Conservation (phyloP, 306 rosid species). For the Neltuma alba region DNA sequence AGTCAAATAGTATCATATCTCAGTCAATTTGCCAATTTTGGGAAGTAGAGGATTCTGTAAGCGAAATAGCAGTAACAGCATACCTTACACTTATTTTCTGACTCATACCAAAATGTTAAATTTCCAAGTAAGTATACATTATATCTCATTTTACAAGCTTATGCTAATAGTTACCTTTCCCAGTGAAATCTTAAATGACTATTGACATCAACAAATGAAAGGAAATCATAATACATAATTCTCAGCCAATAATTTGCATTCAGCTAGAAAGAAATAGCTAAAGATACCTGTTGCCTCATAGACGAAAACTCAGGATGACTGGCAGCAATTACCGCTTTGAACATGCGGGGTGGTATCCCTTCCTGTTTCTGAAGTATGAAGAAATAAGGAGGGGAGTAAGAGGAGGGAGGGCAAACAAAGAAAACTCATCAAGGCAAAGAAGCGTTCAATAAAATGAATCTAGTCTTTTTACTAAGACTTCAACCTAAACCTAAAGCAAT, state of each 20-base stretch:
- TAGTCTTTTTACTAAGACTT: constrained; percentile 2
- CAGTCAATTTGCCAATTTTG: not conserved
- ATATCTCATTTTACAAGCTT: not conserved
- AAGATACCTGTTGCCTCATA: constrained; percentile 87
- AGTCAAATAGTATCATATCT: not conserved
- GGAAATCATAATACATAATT: constrained; percentile 5
- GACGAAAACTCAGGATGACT: constrained; percentile 98
- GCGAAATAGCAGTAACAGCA: not conserved
- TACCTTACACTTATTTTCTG: not conserved
- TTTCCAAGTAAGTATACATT: not conserved
- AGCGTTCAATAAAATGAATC: constrained; percentile 16
- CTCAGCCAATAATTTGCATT: constrained; percentile 6
- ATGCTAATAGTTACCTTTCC: constrained; percentile 18
- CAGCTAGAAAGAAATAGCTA: constrained; percentile 20
- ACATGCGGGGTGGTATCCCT: constrained; percentile 92
- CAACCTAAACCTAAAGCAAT: constrained; percentile 31
- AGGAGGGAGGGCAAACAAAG: constrained; percentile 2
- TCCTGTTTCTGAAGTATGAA: constrained; percentile 64
- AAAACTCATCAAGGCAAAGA: constrained; percentile 20
- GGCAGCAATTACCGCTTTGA: constrained; percentile 90
- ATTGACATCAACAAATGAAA: not conserved
- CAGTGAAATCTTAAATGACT: constrained; percentile 10
- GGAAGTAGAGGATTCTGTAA: not conserved
- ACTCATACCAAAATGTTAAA: not conserved
- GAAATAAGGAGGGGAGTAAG: constrained; percentile 4